A percentile compares a stretch with the other conserved stretches of the same genome.
Conservation (phyloP, 2,329 filamentous ascomycete genomes). For the Penicillium frequentans region DNA sequence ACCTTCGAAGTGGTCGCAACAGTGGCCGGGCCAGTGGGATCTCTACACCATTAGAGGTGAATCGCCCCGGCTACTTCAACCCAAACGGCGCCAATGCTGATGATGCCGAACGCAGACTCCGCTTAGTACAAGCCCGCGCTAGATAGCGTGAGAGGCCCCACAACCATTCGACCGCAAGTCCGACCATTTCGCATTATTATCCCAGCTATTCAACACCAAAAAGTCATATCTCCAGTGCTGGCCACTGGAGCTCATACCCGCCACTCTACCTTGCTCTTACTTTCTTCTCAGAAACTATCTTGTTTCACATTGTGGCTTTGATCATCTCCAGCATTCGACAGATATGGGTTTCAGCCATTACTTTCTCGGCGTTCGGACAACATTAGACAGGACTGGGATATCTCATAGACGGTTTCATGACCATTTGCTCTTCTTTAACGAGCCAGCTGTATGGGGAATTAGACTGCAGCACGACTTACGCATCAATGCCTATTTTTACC, state of each 20-base stretch:
- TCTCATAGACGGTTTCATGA: constrained; percentile 15
- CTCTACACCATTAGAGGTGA: constrained; percentile 32
- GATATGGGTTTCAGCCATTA: not conserved
- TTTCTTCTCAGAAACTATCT: not conserved
- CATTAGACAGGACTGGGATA: constrained; percentile 15
- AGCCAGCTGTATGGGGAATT: constrained; percentile 8
- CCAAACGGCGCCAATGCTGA: constrained; percentile 30
- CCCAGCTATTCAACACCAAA: constrained; percentile 4
- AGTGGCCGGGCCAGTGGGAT: constrained; percentile 33
- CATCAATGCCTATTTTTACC: constrained; percentile 3
- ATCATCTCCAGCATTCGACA: not conserved
- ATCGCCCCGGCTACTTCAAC: constrained; percentile 26
- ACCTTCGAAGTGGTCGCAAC: constrained; percentile 37
- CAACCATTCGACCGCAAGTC: not conserved
- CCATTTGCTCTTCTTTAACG: constrained; percentile 8
- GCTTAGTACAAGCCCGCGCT: constrained; percentile 41
- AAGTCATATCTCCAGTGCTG: constrained; percentile 15
- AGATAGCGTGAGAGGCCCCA: constrained; percentile 24
- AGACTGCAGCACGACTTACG: constrained; percentile 17
- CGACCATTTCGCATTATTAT: not conserved
- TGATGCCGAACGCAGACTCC: constrained; percentile 41
- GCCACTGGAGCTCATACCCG: constrained; percentile 11
- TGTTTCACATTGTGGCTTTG: not conserved
- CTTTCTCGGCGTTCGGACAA: constrained; percentile 10
- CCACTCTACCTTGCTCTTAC: not conserved